Evolutionary conservation across 352 stramenopile genomes (phyloP).

Genomic region (Pythium insidiosum): DNA sequence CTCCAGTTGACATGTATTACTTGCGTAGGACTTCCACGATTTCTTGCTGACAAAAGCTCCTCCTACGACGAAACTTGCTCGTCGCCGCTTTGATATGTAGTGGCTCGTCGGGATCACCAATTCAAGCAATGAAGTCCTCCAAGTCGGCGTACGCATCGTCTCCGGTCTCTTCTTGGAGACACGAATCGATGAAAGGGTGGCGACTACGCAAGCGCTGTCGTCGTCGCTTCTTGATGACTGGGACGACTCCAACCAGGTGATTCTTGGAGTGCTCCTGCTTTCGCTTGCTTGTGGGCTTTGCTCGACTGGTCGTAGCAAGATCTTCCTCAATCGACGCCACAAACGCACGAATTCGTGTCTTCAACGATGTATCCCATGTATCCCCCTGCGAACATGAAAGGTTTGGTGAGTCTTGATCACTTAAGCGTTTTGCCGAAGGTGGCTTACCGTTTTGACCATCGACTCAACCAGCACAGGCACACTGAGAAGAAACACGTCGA

Average conservation of each 20-base stretch:
- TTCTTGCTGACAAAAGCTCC: conserved; percentile 16
- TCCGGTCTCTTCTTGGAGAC: conserved; percentile 25
- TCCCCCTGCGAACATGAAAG: no score
- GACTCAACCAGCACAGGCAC: conserved; percentile 8
- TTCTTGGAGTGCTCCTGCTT: conserved; percentile 3
- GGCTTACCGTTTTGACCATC: conserved; percentile 13
- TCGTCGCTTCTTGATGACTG: conserved; percentile 15
- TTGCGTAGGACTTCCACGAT: conserved; percentile 21
- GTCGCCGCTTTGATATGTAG: conserved; percentile 12
- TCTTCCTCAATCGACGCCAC: conserved; percentile 4
- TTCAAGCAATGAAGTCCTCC: conserved; percentile 29
- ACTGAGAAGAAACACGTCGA: conserved; percentile 23
- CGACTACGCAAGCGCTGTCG: conserved; percentile 20
- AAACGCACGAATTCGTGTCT: conserved; percentile 5
- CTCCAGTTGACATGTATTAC: background rate
- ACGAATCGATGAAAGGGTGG: conserved; percentile 27
- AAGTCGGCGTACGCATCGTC: conserved; percentile 29
- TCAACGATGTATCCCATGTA: background rate
- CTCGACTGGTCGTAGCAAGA: conserved; percentile 1
- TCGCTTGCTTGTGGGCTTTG: background rate
- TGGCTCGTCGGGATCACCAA: background rate
- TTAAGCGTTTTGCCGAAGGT: background rate
- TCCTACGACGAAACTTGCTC: conserved; percentile 6
- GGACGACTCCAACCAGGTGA: conserved; percentile 19
- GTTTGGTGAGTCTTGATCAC: no score